Evolutionary conservation across 1,284 basidiomycete species (phyloP).

Genomic region (Xerocomus nothofagi): DNA sequence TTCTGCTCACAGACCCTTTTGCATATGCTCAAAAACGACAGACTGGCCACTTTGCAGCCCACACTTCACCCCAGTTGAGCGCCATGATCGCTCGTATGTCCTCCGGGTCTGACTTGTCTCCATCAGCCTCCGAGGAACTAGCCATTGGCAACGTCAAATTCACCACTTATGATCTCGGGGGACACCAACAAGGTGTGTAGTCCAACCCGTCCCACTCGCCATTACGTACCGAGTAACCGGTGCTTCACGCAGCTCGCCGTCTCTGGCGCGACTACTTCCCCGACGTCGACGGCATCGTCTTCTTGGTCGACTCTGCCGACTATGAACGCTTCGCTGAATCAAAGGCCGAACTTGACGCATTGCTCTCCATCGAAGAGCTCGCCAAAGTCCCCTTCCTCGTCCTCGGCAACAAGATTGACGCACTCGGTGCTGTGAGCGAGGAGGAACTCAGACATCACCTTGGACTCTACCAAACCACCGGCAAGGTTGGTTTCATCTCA

Average conservation of each 20-base stretch:
- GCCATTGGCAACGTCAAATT: slow-evolving; percentile 99
- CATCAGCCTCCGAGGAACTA: slow-evolving; percentile 95
- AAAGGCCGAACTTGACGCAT: slow-evolving; percentile 95
- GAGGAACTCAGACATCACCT: slow-evolving; percentile 96
- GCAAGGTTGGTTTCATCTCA: slow-evolving; percentile 68
- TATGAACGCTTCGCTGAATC: slow-evolving; percentile 95
- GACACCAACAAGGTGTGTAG: slow-evolving; percentile 88
- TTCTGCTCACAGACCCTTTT: slow-evolving; percentile 79
- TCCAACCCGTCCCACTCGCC: slow-evolving; percentile 1
- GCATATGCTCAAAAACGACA: slow-evolving; percentile 99
- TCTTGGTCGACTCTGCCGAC: slow-evolving; percentile 97
- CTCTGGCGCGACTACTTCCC: slow-evolving; percentile 99
- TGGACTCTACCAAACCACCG: slow-evolving; percentile 97
- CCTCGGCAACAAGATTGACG: slow-evolving; percentile 99
- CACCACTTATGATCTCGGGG: slow-evolving; percentile 98
- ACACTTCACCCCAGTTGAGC: slow-evolving; percentile 97
- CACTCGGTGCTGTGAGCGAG: slow-evolving; percentile 95
- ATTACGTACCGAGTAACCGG: slow-evolving; percentile 6
- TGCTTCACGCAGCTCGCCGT: slow-evolving; percentile 73
- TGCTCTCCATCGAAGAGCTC: slow-evolving; percentile 93
- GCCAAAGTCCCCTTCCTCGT: slow-evolving; percentile 98
- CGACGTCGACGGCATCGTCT: slow-evolving; percentile 98
- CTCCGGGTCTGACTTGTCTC: slow-evolving; percentile 1
- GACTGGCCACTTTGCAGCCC: slow-evolving; percentile 95
- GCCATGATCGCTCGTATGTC: not conserved